Base-by-base conservation (phyloP, 2,329 filamentous ascomycete genomes). In the Alternaria arborescens region DNA sequence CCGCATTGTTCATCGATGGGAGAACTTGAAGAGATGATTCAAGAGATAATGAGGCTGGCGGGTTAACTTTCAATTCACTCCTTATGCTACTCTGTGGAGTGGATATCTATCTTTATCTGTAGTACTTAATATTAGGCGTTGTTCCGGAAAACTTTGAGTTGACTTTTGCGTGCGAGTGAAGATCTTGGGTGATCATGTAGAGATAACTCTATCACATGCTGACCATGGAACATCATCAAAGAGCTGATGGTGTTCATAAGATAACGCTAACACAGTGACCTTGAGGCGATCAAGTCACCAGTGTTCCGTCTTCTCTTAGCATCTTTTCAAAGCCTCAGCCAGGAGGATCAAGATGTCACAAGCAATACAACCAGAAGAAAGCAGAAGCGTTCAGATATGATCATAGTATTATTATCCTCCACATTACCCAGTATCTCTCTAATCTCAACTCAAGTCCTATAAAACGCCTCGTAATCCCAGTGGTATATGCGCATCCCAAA, bases 401-500 rank as follows among this genome's bases (percentile, higher is more conserved):
- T 38, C 52, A 40, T 40, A 20, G 36, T 46, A 22, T 34, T 46
- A 58, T 58, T 16, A 12, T 30, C n/a, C 16, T 2, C 32, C 2
- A 16, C 22, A 53, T 58, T 53, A 46, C 14, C 2, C n/a, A 46
- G 40, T 30, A 40, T 58, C 18, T 4, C 8, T 10, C 2, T 20
- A 20, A 40, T 44, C 28, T 22, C 12, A 20, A 18, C 36, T 5
- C 20, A 43, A n/a, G 12, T 6, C 42, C 6, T 30, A 34, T 26
- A 32, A 30, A 32, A 34, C 20, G 30, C 43, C 30, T 40, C 41
- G 46, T 34, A 48, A 60, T 50, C 46, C 46, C 30, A 51, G 24
- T 56, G 57, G 52, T 60, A 60, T 60, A 60, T 60, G 16, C 52
- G 52, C 26, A 20, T 54, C 24, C 32, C 44, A 28, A 56, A 60